Evolutionary conservation across 257 asterid genomes (phyloP), one percentile per base, ranked within the genome.

Genomic region (Salvia miltiorrhiza): DNA sequence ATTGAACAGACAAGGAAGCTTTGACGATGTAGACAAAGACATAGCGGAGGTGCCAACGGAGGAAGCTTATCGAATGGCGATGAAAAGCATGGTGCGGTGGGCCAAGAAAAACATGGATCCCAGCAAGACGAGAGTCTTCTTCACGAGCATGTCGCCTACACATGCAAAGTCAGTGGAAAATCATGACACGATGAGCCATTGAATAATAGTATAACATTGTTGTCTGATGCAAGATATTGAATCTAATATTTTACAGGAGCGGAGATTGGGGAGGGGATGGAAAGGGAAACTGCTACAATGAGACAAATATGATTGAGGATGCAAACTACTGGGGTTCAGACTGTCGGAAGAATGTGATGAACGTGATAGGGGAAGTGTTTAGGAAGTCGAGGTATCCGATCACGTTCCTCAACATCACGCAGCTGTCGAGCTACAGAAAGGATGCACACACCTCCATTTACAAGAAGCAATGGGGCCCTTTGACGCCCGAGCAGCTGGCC

Each of bases 81-180:
- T 87, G 84, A 80, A 79, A n/a, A 85, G 83, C 77, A 77, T 86
- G 96, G 1, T 84, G 43, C 76, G 81, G 70, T 89, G 96, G 92
- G 79, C 82, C 8, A 65, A 78, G 69, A 78, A 74, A 37, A 82
- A 89, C 50, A 85, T 85, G 86, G 84, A 87, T 73, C 79, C 75
- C 4, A 62, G 78, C 0, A 82, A 70, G 35, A 85, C 83, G 0
- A 72, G 88, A 73, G 90, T 85, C 13, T 87, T 89, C 49, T 89
- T 87, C 82, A 82, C 93, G 9, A 80, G 85, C 87, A 83, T 87
- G 87, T 89, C 94, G 0, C 96, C 96, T 60, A 79, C 85, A 0
- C 95, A 87, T 73, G 67, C 30, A 75, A 83, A 81, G 43, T 37
- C 13, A 8, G 43, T 37, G 2, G 6, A 8, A 9, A 37, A 37